Evolutionary conservation across 2,329 filamentous ascomycete species (phyloP), one percentile per base, ranked within the genome.

Genomic region (Fusarium staphyleae): DNA sequence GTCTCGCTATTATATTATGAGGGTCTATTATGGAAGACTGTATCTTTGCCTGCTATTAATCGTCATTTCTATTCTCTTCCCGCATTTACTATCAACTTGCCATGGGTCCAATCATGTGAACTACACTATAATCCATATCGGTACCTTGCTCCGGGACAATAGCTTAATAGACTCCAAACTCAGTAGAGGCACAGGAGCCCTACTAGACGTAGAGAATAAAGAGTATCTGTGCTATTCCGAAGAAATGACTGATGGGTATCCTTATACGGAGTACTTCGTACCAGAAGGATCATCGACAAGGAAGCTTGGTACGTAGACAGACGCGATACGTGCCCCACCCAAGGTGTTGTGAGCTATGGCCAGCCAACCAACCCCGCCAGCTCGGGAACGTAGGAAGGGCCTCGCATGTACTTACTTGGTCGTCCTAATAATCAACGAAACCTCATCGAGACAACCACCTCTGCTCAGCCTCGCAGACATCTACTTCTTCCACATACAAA

Each of bases 361-460:
- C 41, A 49, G 30, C 45, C 41, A 49, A 41, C 42, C 49, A 49
- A 65, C 62, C 62, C 65, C 65, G 60, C 65, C 55, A 62, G 9
- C 63, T 55, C 47, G 42, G 51, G 54, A 63, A 57, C 61, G 55
- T 61, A 53, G 40, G 39, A 56, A 53, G 40, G 39, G 53, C 51
- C 32, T 57, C 32, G 24, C 6, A 57, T 24, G 22, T 24, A 8
- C 57, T n/a, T n/a, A 24, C 28, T 22, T 22, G n/a, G 14, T n/a
- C 30, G 45, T 34, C 28, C 49, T n/a, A 30, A 42, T n/a, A 30
- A 42, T 35, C 39, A 36, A 43, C 42, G 18, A 61, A 32, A 32
- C 45, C 29, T 45, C 34, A 12, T 4, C 36, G 18, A 30, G 32
- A 39, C 39, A 30, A 16, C 35, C 15, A 48, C 51, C 13, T 42